Evolutionary conservation across 2,329 filamentous ascomycete genomes (phyloP).

Genomic region (Aspergillus felis): DNA sequence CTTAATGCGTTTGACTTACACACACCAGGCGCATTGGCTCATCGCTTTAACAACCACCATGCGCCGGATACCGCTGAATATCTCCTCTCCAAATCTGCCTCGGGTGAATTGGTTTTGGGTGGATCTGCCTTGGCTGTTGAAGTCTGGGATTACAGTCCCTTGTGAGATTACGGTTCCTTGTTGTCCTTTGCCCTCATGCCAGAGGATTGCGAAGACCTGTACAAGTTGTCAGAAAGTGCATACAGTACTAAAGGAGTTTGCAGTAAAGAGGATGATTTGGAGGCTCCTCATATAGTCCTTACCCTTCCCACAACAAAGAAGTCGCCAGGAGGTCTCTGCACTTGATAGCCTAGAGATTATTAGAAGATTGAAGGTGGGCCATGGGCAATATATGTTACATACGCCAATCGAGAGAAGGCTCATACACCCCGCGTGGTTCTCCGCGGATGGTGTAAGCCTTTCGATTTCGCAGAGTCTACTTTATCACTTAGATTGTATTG

Average conservation of each 20-base stretch:
- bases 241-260: background rate
- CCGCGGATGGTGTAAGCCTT: background rate
- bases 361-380: background rate
- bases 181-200: conserved; percentile 26
- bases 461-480: background rate
- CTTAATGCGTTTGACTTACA: conserved; percentile 22
- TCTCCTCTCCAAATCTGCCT: conserved; percentile 17
- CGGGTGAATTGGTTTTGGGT: conserved; percentile 7
- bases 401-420: conserved; percentile 5
- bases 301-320: background rate
- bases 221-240: background rate
- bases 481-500: background rate
- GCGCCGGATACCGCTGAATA: conserved; percentile 28
- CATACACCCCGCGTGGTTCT: background rate
- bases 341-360: background rate
- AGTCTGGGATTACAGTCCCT: conserved; percentile 7
- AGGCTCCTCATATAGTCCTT: background rate
- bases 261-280: background rate
- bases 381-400: background rate
- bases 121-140: conserved; percentile 13
- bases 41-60: conserved; percentile 33
- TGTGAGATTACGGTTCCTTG: conserved; percentile 10
- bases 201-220: conserved; percentile 30
- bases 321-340: background rate
- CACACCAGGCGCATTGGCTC: conserved; percentile 27